phyloP scores from a whole-genome alignment of 148 eudicot genomes.

The Vaccinium macrocarpon region DNA sequence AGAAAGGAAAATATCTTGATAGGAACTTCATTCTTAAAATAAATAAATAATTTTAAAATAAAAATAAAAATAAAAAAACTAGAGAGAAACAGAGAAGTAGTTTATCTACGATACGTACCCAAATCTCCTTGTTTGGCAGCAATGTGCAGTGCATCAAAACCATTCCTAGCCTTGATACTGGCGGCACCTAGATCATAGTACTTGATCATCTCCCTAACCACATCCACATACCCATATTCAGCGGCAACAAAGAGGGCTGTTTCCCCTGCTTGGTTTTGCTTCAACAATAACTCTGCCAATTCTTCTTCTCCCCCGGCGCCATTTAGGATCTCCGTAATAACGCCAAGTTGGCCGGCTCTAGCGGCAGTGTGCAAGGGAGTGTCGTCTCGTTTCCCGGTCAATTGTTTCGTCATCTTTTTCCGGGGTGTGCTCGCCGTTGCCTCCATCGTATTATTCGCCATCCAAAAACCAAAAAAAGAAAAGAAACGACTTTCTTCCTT shows the following conservation, averaged over 20 bases:
- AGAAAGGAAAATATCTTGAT: no score
- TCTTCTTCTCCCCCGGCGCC: constrained; percentile 39
- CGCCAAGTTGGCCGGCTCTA: constrained; percentile 49
- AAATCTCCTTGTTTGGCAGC: constrained; percentile 86
- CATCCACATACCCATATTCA: constrained; percentile 59
- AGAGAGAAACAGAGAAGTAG: not conserved
- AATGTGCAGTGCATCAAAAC: constrained; percentile 76
- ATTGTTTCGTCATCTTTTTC: constrained; percentile 73
- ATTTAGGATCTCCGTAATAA: constrained; percentile 42
- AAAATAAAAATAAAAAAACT: no score
- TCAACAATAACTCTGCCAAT: constrained; percentile 45
- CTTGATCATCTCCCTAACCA: constrained; percentile 47
- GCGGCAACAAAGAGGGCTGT: constrained; percentile 74
- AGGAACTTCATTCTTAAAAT: no score
- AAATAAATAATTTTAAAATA: no score
- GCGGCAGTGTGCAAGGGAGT: constrained; percentile 44
- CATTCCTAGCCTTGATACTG: constrained; percentile 77
- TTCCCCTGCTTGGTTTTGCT: constrained; percentile 76
- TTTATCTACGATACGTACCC: constrained; percentile 33
- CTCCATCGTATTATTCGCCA: constrained; percentile 21
- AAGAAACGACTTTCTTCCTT: not conserved
- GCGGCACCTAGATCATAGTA: constrained; percentile 59
- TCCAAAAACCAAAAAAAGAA: not conserved
- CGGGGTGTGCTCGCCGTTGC: constrained; percentile 26
- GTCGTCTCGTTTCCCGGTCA: constrained; percentile 71